Evolutionary conservation across 1,284 basidiomycete genomes (phyloP), one percentile per base, ranked within the genome.

Genomic region (Cerrena zonata): DNA sequence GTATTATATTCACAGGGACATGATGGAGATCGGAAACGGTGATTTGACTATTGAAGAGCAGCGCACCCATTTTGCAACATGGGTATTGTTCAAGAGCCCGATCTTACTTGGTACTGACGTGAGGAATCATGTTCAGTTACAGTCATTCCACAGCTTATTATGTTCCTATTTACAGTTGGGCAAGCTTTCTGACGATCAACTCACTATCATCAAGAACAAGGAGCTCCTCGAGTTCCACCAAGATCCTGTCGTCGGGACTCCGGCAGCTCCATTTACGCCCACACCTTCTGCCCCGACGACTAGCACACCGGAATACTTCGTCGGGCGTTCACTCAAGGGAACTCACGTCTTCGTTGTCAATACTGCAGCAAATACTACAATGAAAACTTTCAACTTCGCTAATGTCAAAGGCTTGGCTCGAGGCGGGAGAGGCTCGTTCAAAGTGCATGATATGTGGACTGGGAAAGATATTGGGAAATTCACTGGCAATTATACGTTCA

Each of bases 11-110:
- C 7, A 18, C 27, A 61, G 59, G 59, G 78, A 81, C 56, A 80
- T 80, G 78, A 79, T 81, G 77, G 76, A 79, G 58, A 77, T 78
- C 34, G 76, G 77, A 59, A 79, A 80, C 54, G 77, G 76, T 3
- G 65, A 62, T 37, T 61, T 80, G 15, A 78, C 75, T 0, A 64
- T 75, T 30, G 61, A 75, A 54, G 78, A 80, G 54, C 68, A 79
- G 48, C 70, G 77, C 12, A 78, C 76, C 2, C 79, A 81, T 61
- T 80, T 81, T 52, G 77, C 78, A 10, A 73, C 71, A 19, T 81
- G 79, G 79, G 65, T 62, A 13, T 78, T 79, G 61, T 60, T 80
- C 57, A 80, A 81, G 59, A 78, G 76, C 53, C 79, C 78, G 1
- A 79, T 81, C 41, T 64, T 81, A 15, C 64, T 80, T 19, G 78